Base-by-base conservation (phyloP, 768 basidiomycete genomes). In the Rhodosporidiobolus odoratus region DNA sequence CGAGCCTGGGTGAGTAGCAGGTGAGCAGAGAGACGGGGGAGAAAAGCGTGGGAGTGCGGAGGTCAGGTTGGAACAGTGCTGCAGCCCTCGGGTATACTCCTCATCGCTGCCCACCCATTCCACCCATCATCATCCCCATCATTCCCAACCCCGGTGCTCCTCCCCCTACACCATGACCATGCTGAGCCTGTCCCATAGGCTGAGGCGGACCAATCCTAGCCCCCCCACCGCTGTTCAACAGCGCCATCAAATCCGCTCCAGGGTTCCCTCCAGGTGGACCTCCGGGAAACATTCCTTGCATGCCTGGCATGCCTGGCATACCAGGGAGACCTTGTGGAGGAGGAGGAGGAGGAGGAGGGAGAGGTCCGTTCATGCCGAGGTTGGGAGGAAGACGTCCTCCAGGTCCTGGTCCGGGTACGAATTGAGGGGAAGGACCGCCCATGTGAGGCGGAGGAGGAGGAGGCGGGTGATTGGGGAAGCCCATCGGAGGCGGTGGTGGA, bases 161-260 rank as follows among this genome's bases (percentile, higher is more conserved):
- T 43, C 4, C 21, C 40, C 27, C 35, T 40, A 13, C 23, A 21
- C 37, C 45, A 56, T 38, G 54, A 40, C 62, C 16, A 10, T 56
- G 53, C 53, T 56, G 53, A 27, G 12, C 53, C 27, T 64, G 62
- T n/a, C n/a, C n/a, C 32, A 56, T 37, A 10, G 37, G 38, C 40
- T 43, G 27, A 40, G 58, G 57, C 40, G 61, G 57, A 4, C 62
- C 68, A 21, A 71, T 71, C 45, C 69, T 43, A 3, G 53, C 65
- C 1, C 62, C 66, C n/a, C 38, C 21, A 4, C 73, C 73, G 21
- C 62, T 61, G 58, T 74, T 74, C 40, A 74, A 52, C 45, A 74
- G 27, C 25, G 68, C 65, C 73, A 74, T 74, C 53, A 74, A 34
- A n/a, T 74, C 73, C 13, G 66, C 68, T 3, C 68, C 73, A 9